Evolutionary conservation across 2,329 filamentous ascomycete species (phyloP).

Genomic region (Colletotrichum australisinense): DNA sequence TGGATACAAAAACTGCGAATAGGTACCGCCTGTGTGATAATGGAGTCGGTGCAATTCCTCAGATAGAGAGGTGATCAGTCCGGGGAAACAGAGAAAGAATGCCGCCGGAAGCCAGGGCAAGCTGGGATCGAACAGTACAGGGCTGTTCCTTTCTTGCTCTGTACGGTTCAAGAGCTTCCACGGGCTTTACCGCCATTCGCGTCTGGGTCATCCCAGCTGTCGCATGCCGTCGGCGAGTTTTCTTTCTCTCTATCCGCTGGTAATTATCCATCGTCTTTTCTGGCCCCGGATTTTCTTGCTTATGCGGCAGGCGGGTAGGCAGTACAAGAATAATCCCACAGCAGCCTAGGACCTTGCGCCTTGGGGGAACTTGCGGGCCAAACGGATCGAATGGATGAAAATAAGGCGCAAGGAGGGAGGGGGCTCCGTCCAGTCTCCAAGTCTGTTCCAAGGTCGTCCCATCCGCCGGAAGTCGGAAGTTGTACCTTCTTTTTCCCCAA

Average conservation of each 20-base stretch:
- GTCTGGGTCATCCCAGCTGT: slow-evolving; percentile 5
- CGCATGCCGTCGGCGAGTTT: not conserved
- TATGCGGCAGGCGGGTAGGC: slow-evolving; percentile 3
- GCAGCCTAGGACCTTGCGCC: slow-evolving; percentile 8
- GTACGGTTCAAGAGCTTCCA: not conserved
- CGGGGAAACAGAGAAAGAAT: slow-evolving; percentile 10
- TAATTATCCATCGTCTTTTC: not conserved
- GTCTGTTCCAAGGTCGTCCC: slow-evolving; percentile 14
- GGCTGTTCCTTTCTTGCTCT: not conserved
- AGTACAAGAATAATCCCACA: slow-evolving; percentile 4
- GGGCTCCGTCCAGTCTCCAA: not conserved
- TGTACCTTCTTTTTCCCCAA: not conserved
- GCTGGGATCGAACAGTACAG: not conserved
- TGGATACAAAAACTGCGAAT: not conserved
- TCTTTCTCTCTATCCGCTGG: not conserved
- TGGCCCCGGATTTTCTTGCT: slow-evolving; percentile 8
- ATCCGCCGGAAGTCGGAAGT: slow-evolving; percentile 26
- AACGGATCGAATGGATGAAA: slow-evolving; percentile 23
- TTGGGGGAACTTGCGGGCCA: not conserved
- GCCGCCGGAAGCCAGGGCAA: not conserved
- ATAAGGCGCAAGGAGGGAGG: slow-evolving; percentile 1
- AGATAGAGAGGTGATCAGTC: not conserved
- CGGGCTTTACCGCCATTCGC: slow-evolving; percentile 12
- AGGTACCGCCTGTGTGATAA: not conserved
- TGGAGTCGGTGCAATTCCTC: not conserved